phyloP scores from a whole-genome alignment of 352 stramenopile species.

The Phytophthora citricola region DNA sequence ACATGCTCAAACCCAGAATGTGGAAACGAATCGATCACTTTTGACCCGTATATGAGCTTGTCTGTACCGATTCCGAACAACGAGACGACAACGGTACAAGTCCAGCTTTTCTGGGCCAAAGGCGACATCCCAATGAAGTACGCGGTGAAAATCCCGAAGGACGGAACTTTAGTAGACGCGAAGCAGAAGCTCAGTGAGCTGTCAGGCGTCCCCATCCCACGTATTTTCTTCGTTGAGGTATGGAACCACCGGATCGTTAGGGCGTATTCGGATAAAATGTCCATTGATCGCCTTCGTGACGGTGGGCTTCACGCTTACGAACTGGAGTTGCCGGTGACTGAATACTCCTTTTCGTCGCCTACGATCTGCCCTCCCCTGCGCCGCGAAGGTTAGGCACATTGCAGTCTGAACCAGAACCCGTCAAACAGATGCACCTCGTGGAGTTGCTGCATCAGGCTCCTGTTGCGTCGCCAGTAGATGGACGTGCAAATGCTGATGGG shows the following conservation, averaged over 20 bases:
- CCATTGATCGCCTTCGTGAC: constrained; percentile 59
- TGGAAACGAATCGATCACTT: constrained; percentile 83
- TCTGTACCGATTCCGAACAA: constrained; percentile 88
- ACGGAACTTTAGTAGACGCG: constrained; percentile 54
- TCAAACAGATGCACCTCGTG: constrained; percentile 74
- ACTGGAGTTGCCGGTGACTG: constrained; percentile 71
- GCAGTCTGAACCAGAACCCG: constrained; percentile 17
- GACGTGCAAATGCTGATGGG: constrained; percentile 31
- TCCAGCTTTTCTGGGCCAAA: constrained; percentile 80
- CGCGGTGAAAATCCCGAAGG: constrained; percentile 61
- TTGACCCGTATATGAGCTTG: constrained; percentile 92
- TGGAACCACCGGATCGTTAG: constrained; percentile 73
- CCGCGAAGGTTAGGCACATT: constrained; percentile 33
- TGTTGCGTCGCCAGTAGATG: constrained; percentile 61
- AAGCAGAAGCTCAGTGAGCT: constrained; percentile 68
- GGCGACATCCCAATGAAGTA: constrained; percentile 82
- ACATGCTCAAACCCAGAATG: constrained; percentile 84
- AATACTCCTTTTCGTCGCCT: constrained; percentile 76
- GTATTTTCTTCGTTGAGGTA: constrained; percentile 80
- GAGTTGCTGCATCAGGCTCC: constrained; percentile 75
- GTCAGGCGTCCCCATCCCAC: constrained; percentile 45
- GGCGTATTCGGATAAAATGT: constrained; percentile 48
- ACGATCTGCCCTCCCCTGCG: constrained; percentile 48
- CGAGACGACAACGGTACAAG: constrained; percentile 56
- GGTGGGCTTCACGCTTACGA: constrained; percentile 89